Conservation (phyloP, 2,329 filamentous ascomycete species). For the Xylaria sp. region DNA sequence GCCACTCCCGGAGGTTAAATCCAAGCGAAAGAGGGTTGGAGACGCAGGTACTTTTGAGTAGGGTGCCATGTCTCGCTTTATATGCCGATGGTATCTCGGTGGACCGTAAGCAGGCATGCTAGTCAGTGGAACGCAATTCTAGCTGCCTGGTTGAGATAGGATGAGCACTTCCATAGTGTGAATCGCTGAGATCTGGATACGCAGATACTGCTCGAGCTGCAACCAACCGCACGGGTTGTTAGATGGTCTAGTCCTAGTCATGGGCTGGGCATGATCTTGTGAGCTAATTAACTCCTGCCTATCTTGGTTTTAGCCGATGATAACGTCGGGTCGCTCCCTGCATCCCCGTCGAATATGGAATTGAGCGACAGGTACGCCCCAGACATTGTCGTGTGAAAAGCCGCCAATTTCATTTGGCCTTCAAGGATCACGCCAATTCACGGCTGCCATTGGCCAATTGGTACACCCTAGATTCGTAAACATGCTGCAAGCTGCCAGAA, state of each 20-base stretch:
- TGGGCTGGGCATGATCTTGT: background rate
- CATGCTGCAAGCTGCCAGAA: slow-evolving; percentile 20
- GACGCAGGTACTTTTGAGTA: background rate
- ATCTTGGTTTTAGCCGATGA: slow-evolving; percentile 40
- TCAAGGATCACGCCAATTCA: slow-evolving; percentile 20
- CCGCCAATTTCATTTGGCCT: slow-evolving; percentile 25
- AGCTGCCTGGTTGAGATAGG: slow-evolving; percentile 35
- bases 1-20: slow-evolving; percentile 54
- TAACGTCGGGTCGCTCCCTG: slow-evolving; percentile 26
- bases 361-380: slow-evolving; percentile 26
- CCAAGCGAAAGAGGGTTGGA: slow-evolving; percentile 39
- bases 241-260: slow-evolving; percentile 10
- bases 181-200: slow-evolving; percentile 7
- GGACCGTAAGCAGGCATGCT: slow-evolving; percentile 17
- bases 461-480: background rate
- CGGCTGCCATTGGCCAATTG: slow-evolving; percentile 26
- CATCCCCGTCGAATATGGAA: slow-evolving; percentile 23
- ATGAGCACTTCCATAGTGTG: slow-evolving; percentile 9
- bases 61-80: slow-evolving; percentile 29
- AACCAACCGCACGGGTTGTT: slow-evolving; percentile 44
- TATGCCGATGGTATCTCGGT: slow-evolving; percentile 10
- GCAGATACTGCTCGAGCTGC: slow-evolving; percentile 40
- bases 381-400: slow-evolving; percentile 15
- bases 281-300: slow-evolving; percentile 55
- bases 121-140: slow-evolving; percentile 11